Base-by-base conservation (phyloP, 768 basidiomycete species). In the Tulasnella sp. region DNA sequence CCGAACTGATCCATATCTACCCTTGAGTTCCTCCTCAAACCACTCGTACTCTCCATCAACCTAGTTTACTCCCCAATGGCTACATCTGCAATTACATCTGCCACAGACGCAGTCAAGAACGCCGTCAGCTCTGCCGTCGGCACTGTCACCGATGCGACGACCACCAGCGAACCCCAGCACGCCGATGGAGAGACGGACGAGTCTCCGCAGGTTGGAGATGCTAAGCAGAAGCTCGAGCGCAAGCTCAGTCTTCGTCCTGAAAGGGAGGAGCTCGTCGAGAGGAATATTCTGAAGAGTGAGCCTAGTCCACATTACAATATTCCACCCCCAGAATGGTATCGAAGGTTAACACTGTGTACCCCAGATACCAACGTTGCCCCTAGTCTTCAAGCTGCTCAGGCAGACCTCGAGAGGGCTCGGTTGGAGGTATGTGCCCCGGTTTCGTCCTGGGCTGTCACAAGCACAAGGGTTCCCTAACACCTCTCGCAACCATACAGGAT, bases 311-410 rank as follows among this genome's bases (percentile, higher is more conserved):
- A 22, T 28, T 72, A 72, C 54, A 69, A 69, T 69, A 46, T 16
- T 46, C 46, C 11, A n/a, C 46, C 77, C 64, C 1, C 3, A 28
- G 60, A 34, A 40, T 44, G 20, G 46, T 58, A 14, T 28, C 24
- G 58, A 16, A 64, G 20, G 28, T n/a, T 72, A 20, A 75, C 54
- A 72, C 42, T 31, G 16, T 50, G 28, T 77, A n/a, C 42, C 76
- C 14, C 40, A 94, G 92, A 92, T 81, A 90, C 91, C 83, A 91
- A 88, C 42, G 88, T 93, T 76, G 89, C 92, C 28, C 90, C 92
- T 14, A 88, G 90, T 8, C 85, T 92, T 75, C 88, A 91, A 81
- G 93, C 91, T 31, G 89, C 90, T 54, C 89, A 88, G 84, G 90
- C 90, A 80, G 89, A 89, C 78, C 84, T 93, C 76, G 88, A 91